Evolutionary conservation across 176 grass and related monocot species (phyloP).

Genomic region (Juncus inflexus): DNA sequence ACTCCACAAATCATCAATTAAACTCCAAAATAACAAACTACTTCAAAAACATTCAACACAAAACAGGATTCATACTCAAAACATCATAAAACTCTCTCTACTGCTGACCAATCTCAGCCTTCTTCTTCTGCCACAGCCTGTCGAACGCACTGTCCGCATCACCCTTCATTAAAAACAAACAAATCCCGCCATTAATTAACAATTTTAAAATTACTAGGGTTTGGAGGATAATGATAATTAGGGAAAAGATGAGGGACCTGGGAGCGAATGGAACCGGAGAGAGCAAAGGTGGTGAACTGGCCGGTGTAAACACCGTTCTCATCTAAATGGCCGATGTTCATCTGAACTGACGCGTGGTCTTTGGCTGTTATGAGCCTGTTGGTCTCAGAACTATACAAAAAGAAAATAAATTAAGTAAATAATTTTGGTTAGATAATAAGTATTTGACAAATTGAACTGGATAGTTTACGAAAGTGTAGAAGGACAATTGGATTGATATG

Average conservation of each 20-base stretch:
- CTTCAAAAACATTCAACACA: not conserved
- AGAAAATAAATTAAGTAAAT: not conserved
- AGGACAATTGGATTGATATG: too few relatives aligned
- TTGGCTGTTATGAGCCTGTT: slow-evolving; percentile 51
- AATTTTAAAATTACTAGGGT: not conserved
- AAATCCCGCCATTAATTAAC: not conserved
- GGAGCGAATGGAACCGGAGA: slow-evolving; percentile 73
- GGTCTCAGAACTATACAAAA: slow-evolving; percentile 55
- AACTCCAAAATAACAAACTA: too few relatives aligned
- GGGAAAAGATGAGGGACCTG: slow-evolving; percentile 38
- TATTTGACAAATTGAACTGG: too few relatives aligned
- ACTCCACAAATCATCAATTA: too few relatives aligned
- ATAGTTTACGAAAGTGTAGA: too few relatives aligned
- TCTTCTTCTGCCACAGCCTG: slow-evolving; percentile 83
- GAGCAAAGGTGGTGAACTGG: slow-evolving; percentile 58
- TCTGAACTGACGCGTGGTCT: slow-evolving; percentile 81
- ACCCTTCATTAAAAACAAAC: slow-evolving; percentile 36
- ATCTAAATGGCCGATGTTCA: slow-evolving; percentile 72
- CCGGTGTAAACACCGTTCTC: slow-evolving; percentile 67
- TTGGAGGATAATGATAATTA: not conserved
- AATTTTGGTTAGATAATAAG: not conserved
- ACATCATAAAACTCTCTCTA: slow-evolving; percentile 24
- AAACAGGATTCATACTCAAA: not conserved
- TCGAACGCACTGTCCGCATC: slow-evolving; percentile 72
- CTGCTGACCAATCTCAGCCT: slow-evolving; percentile 59